Evolutionary conservation across 2,329 filamentous ascomycete species (phyloP).

Genomic region (Colletotrichum shisoi): DNA sequence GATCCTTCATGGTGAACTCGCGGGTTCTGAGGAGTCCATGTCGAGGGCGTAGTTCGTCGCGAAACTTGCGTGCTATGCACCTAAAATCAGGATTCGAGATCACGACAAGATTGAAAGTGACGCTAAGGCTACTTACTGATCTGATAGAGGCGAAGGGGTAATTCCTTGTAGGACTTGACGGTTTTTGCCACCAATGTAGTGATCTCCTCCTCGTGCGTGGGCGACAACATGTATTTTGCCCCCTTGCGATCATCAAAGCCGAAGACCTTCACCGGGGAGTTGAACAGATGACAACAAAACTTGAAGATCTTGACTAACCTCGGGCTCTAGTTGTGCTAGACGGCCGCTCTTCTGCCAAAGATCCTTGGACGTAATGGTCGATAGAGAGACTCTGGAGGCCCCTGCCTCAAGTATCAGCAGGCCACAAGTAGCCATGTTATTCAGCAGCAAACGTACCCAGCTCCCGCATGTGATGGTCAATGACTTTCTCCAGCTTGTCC

Average conservation of each 20-base stretch:
- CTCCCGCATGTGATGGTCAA: constrained; percentile 87
- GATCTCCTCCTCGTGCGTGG: constrained; percentile 97
- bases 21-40: constrained; percentile 86
- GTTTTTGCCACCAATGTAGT: constrained; percentile 78
- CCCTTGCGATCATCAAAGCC: constrained; percentile 81
- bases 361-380: constrained; percentile 82
- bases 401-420: constrained; percentile 53
- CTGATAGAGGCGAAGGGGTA: constrained; percentile 89
- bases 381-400: constrained; percentile 82
- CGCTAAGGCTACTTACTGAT: constrained; percentile 67
- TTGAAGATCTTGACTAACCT: constrained; percentile 59
- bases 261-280: constrained; percentile 68
- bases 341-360: constrained; percentile 87
- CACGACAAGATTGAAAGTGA: neutral
- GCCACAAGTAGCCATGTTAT: neutral
- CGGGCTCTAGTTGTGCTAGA: constrained; percentile 73
- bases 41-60: constrained; percentile 87
- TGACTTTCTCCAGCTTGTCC: constrained; percentile 82
- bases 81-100: constrained; percentile 21
- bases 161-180: constrained; percentile 81
- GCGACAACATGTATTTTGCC: constrained; percentile 77
- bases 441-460: constrained; percentile 61
- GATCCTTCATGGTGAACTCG: constrained; percentile 97
- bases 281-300: constrained; percentile 23
- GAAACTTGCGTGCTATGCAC: constrained; percentile 82